Conservation (phyloP, 2,329 filamentous ascomycete species). For the Chaetomiaceae sp. region DNA sequence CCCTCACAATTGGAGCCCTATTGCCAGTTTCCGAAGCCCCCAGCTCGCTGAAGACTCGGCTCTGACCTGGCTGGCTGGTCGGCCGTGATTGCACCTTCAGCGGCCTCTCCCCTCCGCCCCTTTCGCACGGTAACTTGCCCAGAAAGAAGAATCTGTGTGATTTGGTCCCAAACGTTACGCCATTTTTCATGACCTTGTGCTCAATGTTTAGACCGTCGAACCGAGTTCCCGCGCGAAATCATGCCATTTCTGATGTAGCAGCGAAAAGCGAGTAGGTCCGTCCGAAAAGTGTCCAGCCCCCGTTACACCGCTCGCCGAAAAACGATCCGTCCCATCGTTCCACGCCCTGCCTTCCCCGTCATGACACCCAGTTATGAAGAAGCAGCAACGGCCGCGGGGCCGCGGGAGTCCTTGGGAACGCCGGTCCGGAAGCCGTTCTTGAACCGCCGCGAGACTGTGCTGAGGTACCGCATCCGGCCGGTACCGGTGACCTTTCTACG, state of each 20-base stretch:
- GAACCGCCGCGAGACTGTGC: conserved; percentile 87
- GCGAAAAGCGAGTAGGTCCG: conserved; percentile 26
- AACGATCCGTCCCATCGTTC: conserved; percentile 23
- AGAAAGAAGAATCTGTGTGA: conserved; percentile 15
- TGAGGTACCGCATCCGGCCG: conserved; percentile 93
- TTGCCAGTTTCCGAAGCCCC: conserved; percentile 9
- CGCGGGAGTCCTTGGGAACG: conserved; percentile 76
- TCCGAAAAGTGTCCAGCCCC: conserved; percentile 25
- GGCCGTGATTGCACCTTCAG: conserved; percentile 2
- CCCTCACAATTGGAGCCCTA: conserved; percentile 19
- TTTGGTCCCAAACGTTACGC: conserved; percentile 26
- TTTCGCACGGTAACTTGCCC: conserved; percentile 9
- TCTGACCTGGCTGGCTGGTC: neutral
- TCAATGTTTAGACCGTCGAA: conserved; percentile 26
- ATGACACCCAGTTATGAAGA: conserved; percentile 22
- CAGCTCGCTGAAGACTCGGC: conserved; percentile 17
- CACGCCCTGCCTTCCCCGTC: conserved; percentile 14
- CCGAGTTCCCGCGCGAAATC: conserved; percentile 27
- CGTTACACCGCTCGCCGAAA: conserved; percentile 29
- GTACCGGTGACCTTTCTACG: conserved; percentile 98
- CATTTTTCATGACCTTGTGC: conserved; percentile 28
- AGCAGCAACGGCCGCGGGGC: conserved; percentile 44
- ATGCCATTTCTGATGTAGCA: conserved; percentile 28
- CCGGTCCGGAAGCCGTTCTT: conserved; percentile 97
- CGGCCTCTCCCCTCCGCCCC: neutral